phyloP scores from a whole-genome alignment of 2,329 filamentous ascomycete species.

The Fusarium marasasianum region DNA sequence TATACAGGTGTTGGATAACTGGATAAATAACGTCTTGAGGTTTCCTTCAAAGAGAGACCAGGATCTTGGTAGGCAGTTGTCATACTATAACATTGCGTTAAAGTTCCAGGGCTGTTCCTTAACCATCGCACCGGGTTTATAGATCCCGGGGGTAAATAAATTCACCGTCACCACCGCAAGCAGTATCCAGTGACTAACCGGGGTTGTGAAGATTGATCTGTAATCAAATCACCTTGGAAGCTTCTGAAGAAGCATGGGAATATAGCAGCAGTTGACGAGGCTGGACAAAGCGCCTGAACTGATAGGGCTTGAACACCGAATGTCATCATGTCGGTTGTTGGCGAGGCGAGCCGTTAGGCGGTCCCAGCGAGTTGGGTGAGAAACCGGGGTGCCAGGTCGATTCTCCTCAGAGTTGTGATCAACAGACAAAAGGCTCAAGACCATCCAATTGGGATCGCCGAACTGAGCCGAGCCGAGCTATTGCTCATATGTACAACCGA shows the following conservation, averaged over 20 bases:
- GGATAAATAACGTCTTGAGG: slow-evolving; percentile 3
- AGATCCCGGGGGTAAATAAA: background rate
- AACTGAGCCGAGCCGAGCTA: slow-evolving; percentile 7
- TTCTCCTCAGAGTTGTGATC: slow-evolving; percentile 31
- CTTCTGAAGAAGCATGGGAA: slow-evolving; percentile 14
- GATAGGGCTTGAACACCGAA: slow-evolving; percentile 35
- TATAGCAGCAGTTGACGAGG: background rate
- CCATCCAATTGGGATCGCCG: slow-evolving; percentile 9
- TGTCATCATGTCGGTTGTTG: slow-evolving; percentile 43
- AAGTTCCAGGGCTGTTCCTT: slow-evolving; percentile 24
- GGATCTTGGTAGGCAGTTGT: background rate
- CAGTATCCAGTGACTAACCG: slow-evolving; percentile 1
- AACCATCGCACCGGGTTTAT: slow-evolving; percentile 13
- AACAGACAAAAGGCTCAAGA: slow-evolving; percentile 6
- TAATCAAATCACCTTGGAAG: slow-evolving; percentile 24
- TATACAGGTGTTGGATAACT: background rate
- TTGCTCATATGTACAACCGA: background rate
- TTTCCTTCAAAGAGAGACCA: background rate
- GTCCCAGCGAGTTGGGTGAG: slow-evolving; percentile 41
- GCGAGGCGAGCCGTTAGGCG: slow-evolving; percentile 42
- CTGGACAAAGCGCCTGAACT: slow-evolving; percentile 9
- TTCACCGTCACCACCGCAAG: slow-evolving; percentile 35
- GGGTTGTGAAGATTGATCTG: slow-evolving; percentile 27
- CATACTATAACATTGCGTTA: slow-evolving; percentile 22
- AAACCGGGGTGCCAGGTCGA: slow-evolving; percentile 27